Percentiles rank a stretch among this genome's conserved stretches.
These are phyloP conservation scores for Eutypella sp. DNA, from an alignment of 2,329 filamentous ascomycete genomes.

Conservation along the genomic window DNA sequence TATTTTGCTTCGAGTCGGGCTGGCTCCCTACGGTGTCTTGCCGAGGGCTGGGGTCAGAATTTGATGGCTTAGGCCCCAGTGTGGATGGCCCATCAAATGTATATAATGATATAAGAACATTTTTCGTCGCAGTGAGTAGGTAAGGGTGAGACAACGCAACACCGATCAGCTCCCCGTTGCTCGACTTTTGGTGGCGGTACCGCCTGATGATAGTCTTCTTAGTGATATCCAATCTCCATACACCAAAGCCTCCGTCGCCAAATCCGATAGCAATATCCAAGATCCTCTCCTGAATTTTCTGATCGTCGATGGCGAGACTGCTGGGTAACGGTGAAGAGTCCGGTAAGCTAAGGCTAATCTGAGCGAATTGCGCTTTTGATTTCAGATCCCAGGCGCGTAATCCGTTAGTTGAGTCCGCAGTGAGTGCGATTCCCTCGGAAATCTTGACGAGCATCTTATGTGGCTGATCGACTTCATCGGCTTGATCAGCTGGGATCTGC, in stretches of 20 bases:
- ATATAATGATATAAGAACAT: slow-evolving; percentile 73
- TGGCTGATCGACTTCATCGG: slow-evolving; percentile 31
- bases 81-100: slow-evolving; percentile 43
- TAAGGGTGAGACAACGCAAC: slow-evolving; percentile 72
- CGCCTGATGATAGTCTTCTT: slow-evolving; percentile 38
- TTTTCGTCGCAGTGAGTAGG: slow-evolving; percentile 70
- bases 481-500: too few relatives aligned
- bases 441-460: slow-evolving; percentile 71
- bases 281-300: slow-evolving; percentile 33
- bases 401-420: slow-evolving; percentile 64
- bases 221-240: slow-evolving; percentile 57
- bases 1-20: neutral
- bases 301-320: slow-evolving; percentile 61
- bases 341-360: slow-evolving; percentile 29
- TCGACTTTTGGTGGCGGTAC: slow-evolving; percentile 58
- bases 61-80: slow-evolving; percentile 5
- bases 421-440: slow-evolving; percentile 71
- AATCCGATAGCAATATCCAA: slow-evolving; percentile 67
- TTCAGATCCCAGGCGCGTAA: slow-evolving; percentile 75
- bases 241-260: slow-evolving; percentile 62
- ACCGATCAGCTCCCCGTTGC: slow-evolving; percentile 61
- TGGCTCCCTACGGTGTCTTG: neutral
- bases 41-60: neutral
- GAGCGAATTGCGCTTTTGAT: slow-evolving; percentile 55
- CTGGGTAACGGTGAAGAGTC: slow-evolving; percentile 41